These are phyloP conservation scores for Leptographium galeiforme DNA, from an alignment of 2,329 filamentous ascomycete genomes.

Conservation along the genomic window DNA sequence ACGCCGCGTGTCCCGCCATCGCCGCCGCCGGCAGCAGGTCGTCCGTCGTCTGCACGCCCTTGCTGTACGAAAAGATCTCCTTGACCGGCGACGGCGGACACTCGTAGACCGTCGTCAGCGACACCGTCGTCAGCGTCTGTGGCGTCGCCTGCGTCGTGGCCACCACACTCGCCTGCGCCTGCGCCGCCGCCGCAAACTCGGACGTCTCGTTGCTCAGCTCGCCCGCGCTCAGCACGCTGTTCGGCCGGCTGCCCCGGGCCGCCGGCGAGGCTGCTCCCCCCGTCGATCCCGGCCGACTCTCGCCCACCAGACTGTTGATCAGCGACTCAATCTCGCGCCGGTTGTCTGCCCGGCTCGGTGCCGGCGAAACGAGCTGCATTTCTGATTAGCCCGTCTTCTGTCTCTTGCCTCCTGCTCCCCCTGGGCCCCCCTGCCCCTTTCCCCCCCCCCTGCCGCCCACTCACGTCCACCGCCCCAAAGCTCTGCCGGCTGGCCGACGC, in stretches of 20 bases:
- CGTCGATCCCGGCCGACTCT: constrained; percentile 59
- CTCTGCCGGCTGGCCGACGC: constrained; percentile 56
- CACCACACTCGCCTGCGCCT: constrained; percentile 4
- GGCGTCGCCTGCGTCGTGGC: constrained; percentile 21
- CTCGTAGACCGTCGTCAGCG: constrained; percentile 68
- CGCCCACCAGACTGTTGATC: constrained; percentile 71
- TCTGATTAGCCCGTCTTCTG: not conserved
- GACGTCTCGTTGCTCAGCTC: constrained; percentile 67
- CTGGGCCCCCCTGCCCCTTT: no score
- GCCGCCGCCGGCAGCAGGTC: constrained; percentile 49
- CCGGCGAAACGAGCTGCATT: constrained; percentile 51
- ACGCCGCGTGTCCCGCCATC: constrained; percentile 34
- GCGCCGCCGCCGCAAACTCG: constrained; percentile 36
- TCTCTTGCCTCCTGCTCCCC: not conserved
- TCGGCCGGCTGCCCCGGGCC: constrained; percentile 61
- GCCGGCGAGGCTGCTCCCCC: constrained; percentile 52
- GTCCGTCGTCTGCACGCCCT: constrained; percentile 83
- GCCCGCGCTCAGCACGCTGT: constrained; percentile 71
- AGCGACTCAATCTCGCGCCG: constrained; percentile 71
- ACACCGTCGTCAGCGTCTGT: constrained; percentile 61
- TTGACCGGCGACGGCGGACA: constrained; percentile 60
- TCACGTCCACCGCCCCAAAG: constrained; percentile 59
- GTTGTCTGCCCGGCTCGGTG: constrained; percentile 53
- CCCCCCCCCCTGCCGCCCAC: constrained; percentile 8
- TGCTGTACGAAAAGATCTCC: constrained; percentile 93